Evolutionary conservation across 179 eudicot genomes (phyloP).

Genomic region (Silene coronaria): DNA sequence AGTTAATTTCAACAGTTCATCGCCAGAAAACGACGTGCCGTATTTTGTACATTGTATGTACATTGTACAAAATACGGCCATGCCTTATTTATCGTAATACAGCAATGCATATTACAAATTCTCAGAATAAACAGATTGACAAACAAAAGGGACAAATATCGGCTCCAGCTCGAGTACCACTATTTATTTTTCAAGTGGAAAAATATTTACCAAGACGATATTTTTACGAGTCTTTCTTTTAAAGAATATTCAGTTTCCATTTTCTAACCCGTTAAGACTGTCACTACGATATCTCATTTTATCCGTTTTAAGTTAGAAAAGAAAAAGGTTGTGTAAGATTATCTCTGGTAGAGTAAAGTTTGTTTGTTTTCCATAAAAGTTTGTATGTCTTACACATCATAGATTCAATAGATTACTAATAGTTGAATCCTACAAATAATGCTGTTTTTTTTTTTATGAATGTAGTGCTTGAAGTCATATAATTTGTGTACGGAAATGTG

Average conservation of each 20-base stretch:
- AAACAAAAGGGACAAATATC: background rate
- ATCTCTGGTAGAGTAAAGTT: background rate
- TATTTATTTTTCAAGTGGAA: background rate
- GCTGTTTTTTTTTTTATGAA: background rate
- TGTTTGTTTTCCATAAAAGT: background rate
- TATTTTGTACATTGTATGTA: no score
- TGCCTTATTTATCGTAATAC: no score
- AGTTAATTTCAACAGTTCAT: no score
- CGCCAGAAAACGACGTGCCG: no score
- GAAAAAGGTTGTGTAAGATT: background rate
- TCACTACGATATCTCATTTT: background rate
- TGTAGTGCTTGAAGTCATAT: slow-evolving; percentile 1
- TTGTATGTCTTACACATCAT: background rate
- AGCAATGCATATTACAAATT: no score
- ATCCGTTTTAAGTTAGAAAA: no score
- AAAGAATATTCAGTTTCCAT: background rate
- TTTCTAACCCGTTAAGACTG: background rate
- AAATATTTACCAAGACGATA: background rate
- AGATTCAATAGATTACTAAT: no score
- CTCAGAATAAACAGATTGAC: no score
- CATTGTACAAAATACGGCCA: no score
- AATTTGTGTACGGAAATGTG: no score
- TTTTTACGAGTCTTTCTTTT: background rate
- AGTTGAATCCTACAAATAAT: background rate
- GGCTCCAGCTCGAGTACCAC: background rate